Evolutionary conservation across 768 basidiomycete genomes (phyloP), one percentile per base, ranked within the genome.

Genomic region (Trametes coccinea): DNA sequence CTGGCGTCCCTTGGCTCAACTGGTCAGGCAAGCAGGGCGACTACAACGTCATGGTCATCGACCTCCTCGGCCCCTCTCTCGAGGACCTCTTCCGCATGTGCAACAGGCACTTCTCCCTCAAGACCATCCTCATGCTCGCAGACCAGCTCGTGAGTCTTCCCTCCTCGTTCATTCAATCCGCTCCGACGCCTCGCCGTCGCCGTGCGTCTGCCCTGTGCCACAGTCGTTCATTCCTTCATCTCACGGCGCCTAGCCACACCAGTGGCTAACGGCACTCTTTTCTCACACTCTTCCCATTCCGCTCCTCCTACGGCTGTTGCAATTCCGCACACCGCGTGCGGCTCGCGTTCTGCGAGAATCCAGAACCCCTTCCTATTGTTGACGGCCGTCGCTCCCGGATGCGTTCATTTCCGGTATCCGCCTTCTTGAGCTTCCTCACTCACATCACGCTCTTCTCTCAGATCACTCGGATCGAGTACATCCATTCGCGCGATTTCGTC

Each of bases 11-110:
- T 0, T 94, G 91, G 85, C 90, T 95, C 64, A 87, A 93, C 80
- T 94, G 92, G 86, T 92, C 89, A 4, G 93, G 93, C 33, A 88
- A 85, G 62, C 88, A 95, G 71, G 95, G 90, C 33, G 87, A 95
- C 74, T 98, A 95, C 78, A 98, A 98, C 71, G 95, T 98, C 68
- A 92, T 99, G 83, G 92, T 98, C 71, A 94, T 98, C 70, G 96
- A 98, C 80, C 84, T 98, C 30, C 84, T 99, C 41, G 96, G 96
- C 0, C 94, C 95, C 3, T 89, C 88, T 2, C 79, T 93, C 52
- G 92, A 93, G 67, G 91, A 93, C 75, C 82, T 92, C 53, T 93
- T 93, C 81, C 89, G 92, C 72, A 84, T 86, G 77, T 93, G 90
- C 73, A 95, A 95, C 78, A 86, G 91, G 60, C 90, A 92, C 70